These are phyloP conservation scores for Tolypocladium pustulatum DNA, from an alignment of 2,329 filamentous ascomycete genomes.

Conservation along the genomic window DNA sequence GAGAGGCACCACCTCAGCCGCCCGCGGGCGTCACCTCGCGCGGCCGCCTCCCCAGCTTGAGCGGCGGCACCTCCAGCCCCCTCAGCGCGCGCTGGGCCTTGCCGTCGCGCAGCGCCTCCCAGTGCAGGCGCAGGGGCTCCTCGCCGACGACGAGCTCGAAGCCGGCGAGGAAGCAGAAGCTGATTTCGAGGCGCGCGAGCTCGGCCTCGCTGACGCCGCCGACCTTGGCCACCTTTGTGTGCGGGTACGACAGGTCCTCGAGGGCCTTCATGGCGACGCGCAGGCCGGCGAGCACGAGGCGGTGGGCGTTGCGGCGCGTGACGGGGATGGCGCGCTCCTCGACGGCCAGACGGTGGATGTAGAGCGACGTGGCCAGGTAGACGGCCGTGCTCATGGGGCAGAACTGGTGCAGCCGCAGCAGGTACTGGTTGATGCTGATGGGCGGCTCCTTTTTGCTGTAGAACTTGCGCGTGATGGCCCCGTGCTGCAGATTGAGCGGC, in stretches of 20 bases:
- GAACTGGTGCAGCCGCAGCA: conserved; percentile 76
- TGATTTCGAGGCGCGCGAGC: conserved; percentile 77
- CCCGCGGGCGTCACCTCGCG: conserved; percentile 3
- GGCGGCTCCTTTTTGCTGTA: conserved; percentile 81
- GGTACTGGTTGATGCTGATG: conserved; percentile 74
- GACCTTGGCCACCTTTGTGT: conserved; percentile 73
- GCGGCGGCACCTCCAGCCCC: conserved; percentile 15
- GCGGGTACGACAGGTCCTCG: conserved; percentile 85
- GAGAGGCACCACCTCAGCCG: background rate
- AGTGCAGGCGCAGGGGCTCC: conserved; percentile 21
- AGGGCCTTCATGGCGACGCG: conserved; percentile 87
- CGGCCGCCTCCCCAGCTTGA: conserved; percentile 13
- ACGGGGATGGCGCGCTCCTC: conserved; percentile 70
- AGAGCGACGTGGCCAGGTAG: conserved; percentile 79
- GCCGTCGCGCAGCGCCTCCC: conserved; percentile 19
- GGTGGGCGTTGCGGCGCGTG: conserved; percentile 75
- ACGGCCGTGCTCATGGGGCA: conserved; percentile 92
- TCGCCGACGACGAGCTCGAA: conserved; percentile 60
- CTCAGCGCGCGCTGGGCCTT: conserved; percentile 14
- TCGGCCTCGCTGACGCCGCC: conserved; percentile 79
- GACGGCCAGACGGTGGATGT: conserved; percentile 75
- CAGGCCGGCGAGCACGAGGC: conserved; percentile 72
- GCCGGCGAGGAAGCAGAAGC: conserved; percentile 76
- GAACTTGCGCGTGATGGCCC: conserved; percentile 83
- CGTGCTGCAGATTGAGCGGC: conserved; percentile 67